phyloP scores from a whole-genome alignment of 768 basidiomycete species.

The Tephrocybe sp. region DNA sequence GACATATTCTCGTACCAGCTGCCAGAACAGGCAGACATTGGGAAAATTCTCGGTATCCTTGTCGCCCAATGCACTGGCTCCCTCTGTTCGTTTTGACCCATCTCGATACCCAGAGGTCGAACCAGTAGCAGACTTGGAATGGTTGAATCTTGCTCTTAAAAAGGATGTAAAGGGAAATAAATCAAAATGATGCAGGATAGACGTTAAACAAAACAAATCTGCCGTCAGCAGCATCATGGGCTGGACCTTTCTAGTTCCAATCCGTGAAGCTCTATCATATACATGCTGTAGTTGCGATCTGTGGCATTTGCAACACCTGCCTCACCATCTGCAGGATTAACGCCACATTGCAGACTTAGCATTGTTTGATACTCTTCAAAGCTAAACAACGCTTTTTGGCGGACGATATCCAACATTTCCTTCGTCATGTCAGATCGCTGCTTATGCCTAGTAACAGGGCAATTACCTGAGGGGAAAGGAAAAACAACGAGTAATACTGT shows the following conservation, averaged over 20 bases:
- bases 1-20: conserved; percentile 24
- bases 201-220: conserved; percentile 7
- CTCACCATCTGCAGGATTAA: conserved; percentile 59
- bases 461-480: conserved; percentile 64
- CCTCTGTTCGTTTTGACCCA: conserved; percentile 19
- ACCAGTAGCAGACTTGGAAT: conserved; percentile 26
- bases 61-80: conserved; percentile 28
- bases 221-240: conserved; percentile 9
- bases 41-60: conserved; percentile 29
- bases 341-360: conserved; percentile 85
- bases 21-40: conserved; percentile 7
- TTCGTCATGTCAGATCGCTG: conserved; percentile 23
- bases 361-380: conserved; percentile 95
- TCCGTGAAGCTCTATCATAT: conserved; percentile 87
- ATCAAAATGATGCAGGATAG: conserved; percentile 9
- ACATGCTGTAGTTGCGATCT: conserved; percentile 80
- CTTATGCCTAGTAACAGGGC: background rate
- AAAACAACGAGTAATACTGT: conserved; percentile 80
- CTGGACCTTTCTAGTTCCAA: conserved; percentile 56
- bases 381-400: conserved; percentile 59
- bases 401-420: conserved; percentile 77
- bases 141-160: conserved; percentile 27
- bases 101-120: conserved; percentile 28
- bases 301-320: conserved; percentile 47
- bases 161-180: conserved; percentile 9